Conservation (phyloP, 2,329 filamentous ascomycete species). For the Aspergillus bombycis region DNA sequence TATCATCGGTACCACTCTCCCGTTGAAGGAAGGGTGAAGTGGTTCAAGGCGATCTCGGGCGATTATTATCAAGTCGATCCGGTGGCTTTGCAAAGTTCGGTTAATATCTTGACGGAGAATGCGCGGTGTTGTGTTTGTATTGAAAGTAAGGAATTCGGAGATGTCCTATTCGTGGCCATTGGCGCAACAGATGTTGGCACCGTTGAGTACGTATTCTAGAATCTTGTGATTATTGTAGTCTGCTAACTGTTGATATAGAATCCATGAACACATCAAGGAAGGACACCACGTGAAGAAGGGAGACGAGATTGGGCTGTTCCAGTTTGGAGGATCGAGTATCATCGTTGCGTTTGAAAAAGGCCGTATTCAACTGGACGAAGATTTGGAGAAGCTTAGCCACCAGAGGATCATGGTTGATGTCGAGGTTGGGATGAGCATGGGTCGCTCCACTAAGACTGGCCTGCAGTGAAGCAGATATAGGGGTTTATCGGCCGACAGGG, state of each 20-base stretch:
- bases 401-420: conserved; percentile 41
- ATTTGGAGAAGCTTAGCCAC: conserved; percentile 37
- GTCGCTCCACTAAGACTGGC: conserved; percentile 10
- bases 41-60: conserved; percentile 44
- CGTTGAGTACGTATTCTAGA: conserved; percentile 37
- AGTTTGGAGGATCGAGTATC: conserved; percentile 47
- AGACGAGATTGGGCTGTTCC: conserved; percentile 46
- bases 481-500: background rate
- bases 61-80: conserved; percentile 51
- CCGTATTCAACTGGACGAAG: conserved; percentile 44
- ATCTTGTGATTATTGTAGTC: background rate
- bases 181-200: conserved; percentile 46
- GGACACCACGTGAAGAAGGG: conserved; percentile 43
- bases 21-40: conserved; percentile 43
- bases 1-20: conserved; percentile 53
- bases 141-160: conserved; percentile 43
- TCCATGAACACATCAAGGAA: conserved; percentile 38
- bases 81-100: conserved; percentile 32
- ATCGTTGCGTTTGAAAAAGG: conserved; percentile 45
- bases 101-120: conserved; percentile 45
- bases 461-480: background rate
- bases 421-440: conserved; percentile 45
- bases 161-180: conserved; percentile 48
- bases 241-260: conserved; percentile 23
- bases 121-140: conserved; percentile 44